These are phyloP conservation scores for Ogataea neopini DNA, from an alignment of 805 yeast species.

Conservation along the genomic window DNA sequence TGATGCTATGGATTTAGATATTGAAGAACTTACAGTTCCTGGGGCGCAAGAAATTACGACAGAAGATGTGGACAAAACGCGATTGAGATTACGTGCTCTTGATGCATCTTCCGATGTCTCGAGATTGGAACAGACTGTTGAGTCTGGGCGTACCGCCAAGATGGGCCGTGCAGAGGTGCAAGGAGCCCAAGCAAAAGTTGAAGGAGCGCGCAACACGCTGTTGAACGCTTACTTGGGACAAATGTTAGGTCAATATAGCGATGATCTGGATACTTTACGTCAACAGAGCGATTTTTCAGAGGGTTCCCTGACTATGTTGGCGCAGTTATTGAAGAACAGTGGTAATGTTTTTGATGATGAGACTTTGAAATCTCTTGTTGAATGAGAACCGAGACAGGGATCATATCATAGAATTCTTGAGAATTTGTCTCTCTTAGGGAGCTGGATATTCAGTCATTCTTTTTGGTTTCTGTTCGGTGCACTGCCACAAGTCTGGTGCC, in stretches of 20 bases:
- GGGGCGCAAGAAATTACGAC: constrained; percentile 15
- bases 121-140: constrained; percentile 1
- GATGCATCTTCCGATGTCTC: constrained; percentile 12
- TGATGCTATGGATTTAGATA: constrained; percentile 28
- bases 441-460: too few species aligned
- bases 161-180: constrained; percentile 20
- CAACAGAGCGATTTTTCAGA: constrained; percentile 60
- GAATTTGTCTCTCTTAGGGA: too few species aligned
- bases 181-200: constrained; percentile 31
- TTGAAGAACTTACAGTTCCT: constrained; percentile 23
- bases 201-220: constrained; percentile 38
- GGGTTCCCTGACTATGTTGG: constrained; percentile 55
- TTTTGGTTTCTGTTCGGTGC: too few species aligned
- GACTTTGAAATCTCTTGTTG: constrained; percentile 34
- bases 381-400: too few species aligned
- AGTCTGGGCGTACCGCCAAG: constrained; percentile 1
- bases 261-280: constrained; percentile 60
- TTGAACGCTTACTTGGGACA: constrained; percentile 53
- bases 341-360: constrained; percentile 60
- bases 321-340: constrained; percentile 59
- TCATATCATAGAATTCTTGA: too few species aligned
- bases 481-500: neutral
- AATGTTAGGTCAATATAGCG: constrained; percentile 60
- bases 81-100: constrained; percentile 8
- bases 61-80: constrained; percentile 20